Evolutionary conservation across 2,329 filamentous ascomycete species (phyloP), one percentile per base, ranked within the genome.

Genomic region (Pseudovirgaria hyperparasitica): DNA sequence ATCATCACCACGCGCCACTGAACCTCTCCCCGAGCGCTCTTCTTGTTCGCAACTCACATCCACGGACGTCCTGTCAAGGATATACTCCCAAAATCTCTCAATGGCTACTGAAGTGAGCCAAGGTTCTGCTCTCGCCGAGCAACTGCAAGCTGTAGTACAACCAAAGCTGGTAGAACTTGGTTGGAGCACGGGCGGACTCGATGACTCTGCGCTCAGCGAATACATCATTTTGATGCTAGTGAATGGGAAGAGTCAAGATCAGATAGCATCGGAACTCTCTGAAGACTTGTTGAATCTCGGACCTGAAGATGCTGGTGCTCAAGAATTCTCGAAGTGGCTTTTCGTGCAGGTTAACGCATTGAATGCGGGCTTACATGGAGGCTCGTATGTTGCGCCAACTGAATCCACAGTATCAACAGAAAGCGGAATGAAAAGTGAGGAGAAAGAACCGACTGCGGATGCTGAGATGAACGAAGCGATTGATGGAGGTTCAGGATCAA

Each of bases 191-290:
- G 78, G 78, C 40, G 80, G 77, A 35, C 79, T 82, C 42, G 72
- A 74, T 46, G 84, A 87, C 54, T 76, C 77, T 14, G 82, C 84
- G 19, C 71, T 98, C 33, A 78, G 85, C 33, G 90, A 98, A 60
- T 98, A 96, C 60, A 90, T 98, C 40, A 79, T 96, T 32, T 72
- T 96, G 37, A 94, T 96, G 87, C 71, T 98, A 17, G 82, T 82
- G 36, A 96, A 94, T 58, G 84, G 86, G 44, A 94, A 93, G 57
- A 85, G 80, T 4, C 78, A 92, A 51, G 75, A 86, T 26, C 79
- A 94, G 50, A 87, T 98, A 39, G 80, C 85, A 7, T 64, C 72
- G 22, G 90, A 98, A 52, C 72, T 98, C 9, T 80, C 86, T 2
- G 79, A 76, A 38, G 90, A 98, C 43, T 69, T 98, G 22, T 70